Conservation (phyloP, 441 rosid species). For the Daphne laureola region DNA sequence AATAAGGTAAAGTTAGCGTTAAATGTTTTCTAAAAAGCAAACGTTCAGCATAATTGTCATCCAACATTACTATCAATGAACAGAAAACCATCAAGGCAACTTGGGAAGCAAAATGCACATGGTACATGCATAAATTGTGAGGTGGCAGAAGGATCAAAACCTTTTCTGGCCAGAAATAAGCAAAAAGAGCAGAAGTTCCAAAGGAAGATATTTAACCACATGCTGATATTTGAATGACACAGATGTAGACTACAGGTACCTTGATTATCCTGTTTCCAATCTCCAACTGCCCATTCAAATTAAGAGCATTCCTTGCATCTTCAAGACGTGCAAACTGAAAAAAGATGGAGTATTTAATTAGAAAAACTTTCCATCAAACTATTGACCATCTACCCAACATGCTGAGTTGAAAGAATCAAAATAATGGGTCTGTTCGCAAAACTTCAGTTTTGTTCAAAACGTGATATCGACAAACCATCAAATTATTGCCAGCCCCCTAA, state of each 20-base stretch:
- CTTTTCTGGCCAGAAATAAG: background rate
- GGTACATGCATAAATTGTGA: background rate
- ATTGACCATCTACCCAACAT: slow-evolving; percentile 8
- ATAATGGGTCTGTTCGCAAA: too few relatives aligned
- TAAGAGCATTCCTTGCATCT: slow-evolving; percentile 88
- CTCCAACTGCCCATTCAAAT: slow-evolving; percentile 88
- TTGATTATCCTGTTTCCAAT: slow-evolving; percentile 91
- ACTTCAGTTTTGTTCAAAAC: too few relatives aligned
- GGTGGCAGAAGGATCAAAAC: background rate
- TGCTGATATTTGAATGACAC: background rate
- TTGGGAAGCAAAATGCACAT: too few relatives aligned
- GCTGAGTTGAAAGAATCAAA: background rate
- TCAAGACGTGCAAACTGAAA: slow-evolving; percentile 90
- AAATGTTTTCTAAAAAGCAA: too few relatives aligned
- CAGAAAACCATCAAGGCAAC: too few relatives aligned
- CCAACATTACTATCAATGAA: too few relatives aligned
- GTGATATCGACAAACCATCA: too few relatives aligned
- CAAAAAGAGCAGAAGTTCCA: background rate
- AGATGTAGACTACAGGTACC: slow-evolving; percentile 29
- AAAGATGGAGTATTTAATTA: slow-evolving; percentile 7
- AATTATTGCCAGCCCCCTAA: too few relatives aligned
- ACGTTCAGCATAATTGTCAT: too few relatives aligned
- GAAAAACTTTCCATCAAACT: slow-evolving; percentile 1
- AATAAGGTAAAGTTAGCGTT: too few relatives aligned
- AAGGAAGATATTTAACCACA: background rate